Base-by-base conservation (phyloP, 2,329 filamentous ascomycete species). In the Cladosporium sp. region DNA sequence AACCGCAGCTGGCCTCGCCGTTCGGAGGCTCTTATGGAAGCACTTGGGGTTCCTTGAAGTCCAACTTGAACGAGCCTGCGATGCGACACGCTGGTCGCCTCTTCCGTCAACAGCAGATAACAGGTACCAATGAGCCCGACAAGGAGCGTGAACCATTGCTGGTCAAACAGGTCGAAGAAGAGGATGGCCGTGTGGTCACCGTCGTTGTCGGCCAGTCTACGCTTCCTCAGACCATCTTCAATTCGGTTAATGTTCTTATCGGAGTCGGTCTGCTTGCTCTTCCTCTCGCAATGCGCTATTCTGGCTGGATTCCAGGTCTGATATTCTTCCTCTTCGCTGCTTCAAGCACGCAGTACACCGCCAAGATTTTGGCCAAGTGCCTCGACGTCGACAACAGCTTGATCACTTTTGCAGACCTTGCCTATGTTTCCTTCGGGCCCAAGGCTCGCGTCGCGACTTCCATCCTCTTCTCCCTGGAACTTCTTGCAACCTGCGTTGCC, bases 131-230 rank as follows among this genome's bases (percentile, higher is more conserved):
- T 8, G 75, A 74, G 51, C 74, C 74, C 3, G 76, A 79, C 59
- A 76, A 77, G 58, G 76, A 77, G 65, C 70, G 75, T n/a, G 86
- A 89, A 64, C 89, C 90, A 1, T 82, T 97, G 58, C 77, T 96
- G n/a, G 87, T 97, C 55, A 93, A 92, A 76, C 89, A 92, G 73
- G 83, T 96, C 12, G 89, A 95, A 71, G 89, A 94, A 64, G 80
- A 84, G 67, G 91, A 94, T 65, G 91, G 94, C 42, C 91, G 88
- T 69, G 84, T 93, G 50, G 85, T 96, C 58, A 84, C 93, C 66
- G 84, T 93, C 2, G 87, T 96, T 2, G 88, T 96, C 62, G 93
- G 93, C 39, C 92, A 95, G 76, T 96, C 91, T n/a, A 99, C 93
- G 1, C 80, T 97, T 15, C 92, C 92, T 0, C 93, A 97, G 76